phyloP scores from a whole-genome alignment of 139 green algal species.

The Dunaliella sp. region DNA sequence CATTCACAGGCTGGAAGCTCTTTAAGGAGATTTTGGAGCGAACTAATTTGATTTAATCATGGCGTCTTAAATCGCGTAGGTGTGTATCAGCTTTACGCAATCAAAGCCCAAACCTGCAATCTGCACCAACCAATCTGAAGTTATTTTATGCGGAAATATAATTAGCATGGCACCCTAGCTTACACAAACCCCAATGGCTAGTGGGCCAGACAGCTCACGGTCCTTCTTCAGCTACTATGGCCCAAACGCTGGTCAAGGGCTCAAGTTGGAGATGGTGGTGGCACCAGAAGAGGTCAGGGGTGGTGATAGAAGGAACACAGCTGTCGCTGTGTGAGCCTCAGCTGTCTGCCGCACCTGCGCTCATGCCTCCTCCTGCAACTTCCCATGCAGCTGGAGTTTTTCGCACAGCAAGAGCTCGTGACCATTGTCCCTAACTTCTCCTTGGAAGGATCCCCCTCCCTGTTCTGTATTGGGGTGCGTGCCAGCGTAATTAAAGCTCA shows the following conservation, averaged over 20 bases:
- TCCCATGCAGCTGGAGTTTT: conserved; percentile 87
- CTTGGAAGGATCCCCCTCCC: conserved; percentile 39
- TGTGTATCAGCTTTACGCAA: too few relatives aligned
- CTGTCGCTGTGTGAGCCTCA: too few relatives aligned
- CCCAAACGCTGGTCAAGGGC: background rate
- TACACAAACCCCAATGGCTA: too few relatives aligned
- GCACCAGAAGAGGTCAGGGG: conserved; percentile 11
- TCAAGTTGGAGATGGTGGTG: background rate
- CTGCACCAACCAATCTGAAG: too few relatives aligned
- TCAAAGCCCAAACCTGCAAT: too few relatives aligned
- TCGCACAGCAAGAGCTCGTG: conserved; percentile 79
- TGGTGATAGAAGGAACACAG: too few relatives aligned
- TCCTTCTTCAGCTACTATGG: background rate
- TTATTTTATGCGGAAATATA: too few relatives aligned
- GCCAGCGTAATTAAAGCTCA: background rate
- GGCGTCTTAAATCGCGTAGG: too few relatives aligned
- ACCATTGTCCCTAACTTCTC: conserved; percentile 85
- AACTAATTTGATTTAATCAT: too few relatives aligned
- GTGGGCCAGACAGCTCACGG: background rate
- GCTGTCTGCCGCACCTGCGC: background rate
- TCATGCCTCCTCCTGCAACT: background rate
- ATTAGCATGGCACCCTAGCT: too few relatives aligned
- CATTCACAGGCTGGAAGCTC: too few relatives aligned
- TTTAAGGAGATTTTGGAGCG: too few relatives aligned
- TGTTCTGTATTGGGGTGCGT: conserved; percentile 64